Evolutionary conservation across 2,329 filamentous ascomycete species (phyloP), one percentile per base, ranked within the genome.

Genomic region (Cytospora schulzeri): DNA sequence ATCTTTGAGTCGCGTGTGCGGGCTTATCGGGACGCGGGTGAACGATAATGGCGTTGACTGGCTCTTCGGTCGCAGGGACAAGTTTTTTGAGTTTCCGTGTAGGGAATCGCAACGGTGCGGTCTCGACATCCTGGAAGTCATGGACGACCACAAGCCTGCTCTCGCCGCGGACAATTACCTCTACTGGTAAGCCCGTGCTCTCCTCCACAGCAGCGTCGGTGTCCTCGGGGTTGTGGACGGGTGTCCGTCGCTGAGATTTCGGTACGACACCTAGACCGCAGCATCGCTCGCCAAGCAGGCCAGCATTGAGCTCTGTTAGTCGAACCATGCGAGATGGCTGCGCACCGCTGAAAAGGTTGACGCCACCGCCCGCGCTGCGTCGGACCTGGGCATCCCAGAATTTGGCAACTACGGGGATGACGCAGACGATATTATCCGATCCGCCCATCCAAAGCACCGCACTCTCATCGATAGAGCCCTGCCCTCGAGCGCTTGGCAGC

Each of bases 311-410:
- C 55, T 87, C 83, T 19, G 77, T 77, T 4, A 88, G 73, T 57
- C 83, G 85, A 15, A 85, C 71, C 83, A 87, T 87, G 56, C 81
- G 79, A 1, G 80, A 81, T 0, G 83, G 81, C 62, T 84, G 83
- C 0, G 82, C 76, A 55, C 83, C 83, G 64, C 81, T 83, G 68
- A 87, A 87, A 2, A 86, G 74, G 62, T 85, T 85, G 8, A 81
- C 80, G 14, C 63, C 66, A 1, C 82, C 80, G n/a, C 81, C 80
- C 9, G 75, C 75, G 17, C 79, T 78, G 66, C 80, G 82, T 15
- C 83, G 82, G 14, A 85, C 76, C 68, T 87, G 84, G 1, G 84
- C 81, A 41, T 87, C 85, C 85, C 85, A 87, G 73, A 87, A 88
- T 17, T 80, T 80, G 6, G 81, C 76, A 8, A 88, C 75, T 0